These are phyloP conservation scores for Calonectria multiphialidica DNA, from an alignment of 2,329 filamentous ascomycete species.

Conservation along the genomic window DNA sequence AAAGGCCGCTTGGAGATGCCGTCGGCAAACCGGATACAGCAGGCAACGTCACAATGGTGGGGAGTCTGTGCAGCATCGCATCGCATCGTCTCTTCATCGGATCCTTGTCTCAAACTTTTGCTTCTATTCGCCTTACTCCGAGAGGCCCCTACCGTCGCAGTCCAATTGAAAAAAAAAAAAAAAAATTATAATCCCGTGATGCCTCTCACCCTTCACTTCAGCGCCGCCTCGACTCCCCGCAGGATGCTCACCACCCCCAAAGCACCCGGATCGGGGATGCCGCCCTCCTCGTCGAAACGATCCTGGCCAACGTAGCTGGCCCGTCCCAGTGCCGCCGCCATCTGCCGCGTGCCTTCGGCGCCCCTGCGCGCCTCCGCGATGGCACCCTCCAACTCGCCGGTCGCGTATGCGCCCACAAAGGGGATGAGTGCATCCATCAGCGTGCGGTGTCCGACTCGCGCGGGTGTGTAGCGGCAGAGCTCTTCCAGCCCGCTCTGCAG, in stretches of 20 bases:
- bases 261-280: conserved; percentile 76
- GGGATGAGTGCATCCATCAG: conserved; percentile 79
- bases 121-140: conserved; percentile 9
- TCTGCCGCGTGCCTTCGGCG: conserved; percentile 76
- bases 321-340: conserved; percentile 79
- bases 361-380: conserved; percentile 45
- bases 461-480: conserved; percentile 72
- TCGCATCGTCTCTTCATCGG: neutral
- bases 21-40: conserved; percentile 22
- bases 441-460: conserved; percentile 78
- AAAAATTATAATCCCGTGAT: neutral
- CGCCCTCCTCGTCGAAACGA: conserved; percentile 64
- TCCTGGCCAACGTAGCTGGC: conserved; percentile 82
- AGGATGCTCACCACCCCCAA: conserved; percentile 42
- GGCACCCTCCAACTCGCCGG: conserved; percentile 61
- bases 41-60: neutral
- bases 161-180: neutral
- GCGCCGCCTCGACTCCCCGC: conserved; percentile 25
- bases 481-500: conserved; percentile 36
- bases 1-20: conserved; percentile 28
- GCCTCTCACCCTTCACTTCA: neutral
- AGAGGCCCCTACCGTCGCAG: neutral
- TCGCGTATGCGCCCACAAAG: conserved; percentile 70
- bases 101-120: neutral
- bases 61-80: conserved; percentile 12